Evolutionary conservation across 2,329 filamentous ascomycete species (phyloP).

Genomic region (Aspergillus udagawae): DNA sequence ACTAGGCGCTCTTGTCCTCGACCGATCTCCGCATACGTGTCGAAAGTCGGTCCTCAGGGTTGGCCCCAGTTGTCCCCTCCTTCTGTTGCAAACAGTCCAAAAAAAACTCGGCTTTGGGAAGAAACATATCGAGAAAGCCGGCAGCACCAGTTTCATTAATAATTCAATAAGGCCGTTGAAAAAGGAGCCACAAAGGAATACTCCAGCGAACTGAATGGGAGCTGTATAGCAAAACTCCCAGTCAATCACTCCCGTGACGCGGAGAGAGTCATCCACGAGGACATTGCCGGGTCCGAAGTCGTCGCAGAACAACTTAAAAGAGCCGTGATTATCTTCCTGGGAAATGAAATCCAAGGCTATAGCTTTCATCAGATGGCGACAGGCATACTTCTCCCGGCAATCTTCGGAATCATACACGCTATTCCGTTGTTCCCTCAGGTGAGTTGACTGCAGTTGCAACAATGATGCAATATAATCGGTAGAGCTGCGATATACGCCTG

Average conservation of each 20-base stretch:
- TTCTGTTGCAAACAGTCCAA: neutral
- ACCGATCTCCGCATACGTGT: neutral
- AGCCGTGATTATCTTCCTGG: slow-evolving; percentile 6
- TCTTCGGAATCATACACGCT: slow-evolving; percentile 5
- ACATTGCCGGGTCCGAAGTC: slow-evolving; percentile 26
- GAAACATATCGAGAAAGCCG: neutral
- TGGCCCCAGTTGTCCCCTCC: neutral
- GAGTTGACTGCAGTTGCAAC: neutral
- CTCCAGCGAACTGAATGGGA: slow-evolving; percentile 14
- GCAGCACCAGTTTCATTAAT: neutral
- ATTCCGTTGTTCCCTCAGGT: slow-evolving; percentile 3
- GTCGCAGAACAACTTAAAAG: slow-evolving; percentile 24
- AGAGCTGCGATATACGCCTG: neutral
- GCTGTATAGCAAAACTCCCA: slow-evolving; percentile 28
- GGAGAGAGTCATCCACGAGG: slow-evolving; percentile 17
- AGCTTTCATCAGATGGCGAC: slow-evolving; percentile 6
- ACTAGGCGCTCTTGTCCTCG: slow-evolving; percentile 3
- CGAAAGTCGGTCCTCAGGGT: neutral
- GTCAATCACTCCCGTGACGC: slow-evolving; percentile 21
- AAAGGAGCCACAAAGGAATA: slow-evolving; percentile 13
- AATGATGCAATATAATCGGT: slow-evolving; percentile 5
- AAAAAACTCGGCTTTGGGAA: slow-evolving; percentile 1
- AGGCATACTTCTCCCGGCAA: slow-evolving; percentile 7
- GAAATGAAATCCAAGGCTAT: neutral
- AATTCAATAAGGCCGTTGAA: slow-evolving; percentile 4